Percentiles rank a stretch among this genome's conserved stretches.
phyloP scores from a whole-genome alignment of 805 yeast genomes.

The Cyberlindnera maritima region DNA sequence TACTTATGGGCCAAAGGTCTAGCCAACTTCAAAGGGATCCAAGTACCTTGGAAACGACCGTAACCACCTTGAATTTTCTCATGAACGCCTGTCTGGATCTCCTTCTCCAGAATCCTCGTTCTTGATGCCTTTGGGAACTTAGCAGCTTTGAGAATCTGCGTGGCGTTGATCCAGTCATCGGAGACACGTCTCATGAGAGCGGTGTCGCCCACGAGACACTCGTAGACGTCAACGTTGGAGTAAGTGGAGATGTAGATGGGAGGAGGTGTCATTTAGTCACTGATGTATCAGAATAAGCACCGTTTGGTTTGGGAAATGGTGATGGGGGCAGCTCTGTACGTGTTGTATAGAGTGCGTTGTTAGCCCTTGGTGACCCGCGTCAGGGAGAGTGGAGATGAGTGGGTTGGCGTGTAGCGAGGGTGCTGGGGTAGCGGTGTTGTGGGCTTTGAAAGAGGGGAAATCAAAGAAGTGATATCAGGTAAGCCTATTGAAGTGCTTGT shows the following conservation, averaged over 20 bases:
- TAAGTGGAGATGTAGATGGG: slow-evolving; percentile 27
- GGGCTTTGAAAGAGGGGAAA: no score
- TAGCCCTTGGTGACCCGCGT: no score
- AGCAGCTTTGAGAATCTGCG: slow-evolving; percentile 77
- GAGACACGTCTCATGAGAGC: slow-evolving; percentile 76
- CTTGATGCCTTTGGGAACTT: slow-evolving; percentile 76
- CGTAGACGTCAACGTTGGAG: slow-evolving; percentile 30
- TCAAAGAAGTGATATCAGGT: no score
- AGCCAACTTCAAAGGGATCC: slow-evolving; percentile 75
- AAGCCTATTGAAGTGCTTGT: no score
- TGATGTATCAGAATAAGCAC: not conserved
- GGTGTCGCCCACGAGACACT: slow-evolving; percentile 26
- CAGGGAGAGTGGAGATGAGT: no score
- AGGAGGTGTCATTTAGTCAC: not conserved
- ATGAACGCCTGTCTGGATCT: slow-evolving; percentile 64
- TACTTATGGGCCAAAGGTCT: slow-evolving; percentile 51
- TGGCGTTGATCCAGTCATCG: slow-evolving; percentile 93
- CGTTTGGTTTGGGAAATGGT: no score
- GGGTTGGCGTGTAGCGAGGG: no score
- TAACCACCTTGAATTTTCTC: slow-evolving; percentile 85
- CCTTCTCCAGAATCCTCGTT: slow-evolving; percentile 72
- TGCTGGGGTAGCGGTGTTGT: no score
- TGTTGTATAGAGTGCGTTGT: no score
- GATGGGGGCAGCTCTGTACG: no score
- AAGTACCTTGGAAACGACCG: slow-evolving; percentile 83